These are phyloP conservation scores for Taiwanofungus camphoratus DNA, from an alignment of 1,284 basidiomycete species.

Conservation along the genomic window DNA sequence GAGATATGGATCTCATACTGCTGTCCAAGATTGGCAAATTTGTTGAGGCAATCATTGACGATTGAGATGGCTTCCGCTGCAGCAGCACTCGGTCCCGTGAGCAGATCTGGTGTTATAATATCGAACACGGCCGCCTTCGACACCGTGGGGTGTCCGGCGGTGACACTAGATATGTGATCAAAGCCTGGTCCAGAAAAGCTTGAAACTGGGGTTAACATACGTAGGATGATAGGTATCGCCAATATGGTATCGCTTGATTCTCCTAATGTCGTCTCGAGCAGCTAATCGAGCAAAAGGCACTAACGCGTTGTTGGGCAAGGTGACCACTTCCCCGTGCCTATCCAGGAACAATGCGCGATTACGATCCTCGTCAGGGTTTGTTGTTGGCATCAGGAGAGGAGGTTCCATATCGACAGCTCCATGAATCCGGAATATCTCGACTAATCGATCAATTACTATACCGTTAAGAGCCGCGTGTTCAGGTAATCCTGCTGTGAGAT, in stretches of 20 bases:
- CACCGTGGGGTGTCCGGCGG: slow-evolving; percentile 65
- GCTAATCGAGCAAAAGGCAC: slow-evolving; percentile 84
- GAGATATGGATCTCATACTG: slow-evolving; percentile 70
- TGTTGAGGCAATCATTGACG: slow-evolving; percentile 57
- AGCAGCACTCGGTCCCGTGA: slow-evolving; percentile 54
- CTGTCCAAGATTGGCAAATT: slow-evolving; percentile 61
- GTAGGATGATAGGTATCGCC: slow-evolving; percentile 64
- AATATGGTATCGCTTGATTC: slow-evolving; percentile 91
- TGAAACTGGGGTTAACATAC: slow-evolving; percentile 32
- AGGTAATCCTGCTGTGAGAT: slow-evolving; percentile 61
- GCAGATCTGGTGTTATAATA: slow-evolving; percentile 69
- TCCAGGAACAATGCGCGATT: slow-evolving; percentile 75
- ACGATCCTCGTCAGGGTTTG: slow-evolving; percentile 53
- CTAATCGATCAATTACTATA: slow-evolving; percentile 73
- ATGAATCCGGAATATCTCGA: slow-evolving; percentile 78
- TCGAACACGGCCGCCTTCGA: slow-evolving; percentile 74
- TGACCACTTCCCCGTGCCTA: slow-evolving; percentile 75
- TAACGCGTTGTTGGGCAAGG: slow-evolving; percentile 73
- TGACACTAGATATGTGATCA: slow-evolving; percentile 34
- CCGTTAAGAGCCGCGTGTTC: slow-evolving; percentile 73
- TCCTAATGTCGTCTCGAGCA: slow-evolving; percentile 62
- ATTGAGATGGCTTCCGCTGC: slow-evolving; percentile 67
- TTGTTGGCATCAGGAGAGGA: slow-evolving; percentile 75
- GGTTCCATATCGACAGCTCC: slow-evolving; percentile 87
- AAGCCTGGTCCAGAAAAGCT: not conserved